Evolutionary conservation across 1,139 yeast genomes (phyloP).

Genomic region (Pichia norvegensis): DNA sequence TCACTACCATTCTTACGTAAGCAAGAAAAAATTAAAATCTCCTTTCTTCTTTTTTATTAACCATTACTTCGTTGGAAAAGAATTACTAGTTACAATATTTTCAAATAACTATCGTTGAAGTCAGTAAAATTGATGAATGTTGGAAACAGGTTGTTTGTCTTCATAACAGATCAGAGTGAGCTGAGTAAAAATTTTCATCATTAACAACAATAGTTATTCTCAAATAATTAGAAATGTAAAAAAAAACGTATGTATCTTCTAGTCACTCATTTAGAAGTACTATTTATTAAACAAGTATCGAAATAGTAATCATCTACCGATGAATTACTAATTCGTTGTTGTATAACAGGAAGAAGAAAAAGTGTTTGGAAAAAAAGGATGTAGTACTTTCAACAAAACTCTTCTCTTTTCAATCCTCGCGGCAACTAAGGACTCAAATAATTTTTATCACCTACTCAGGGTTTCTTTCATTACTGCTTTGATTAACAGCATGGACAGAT

Average conservation of each 20-base stretch:
- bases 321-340: background rate
- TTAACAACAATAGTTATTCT: constrained; percentile 18
- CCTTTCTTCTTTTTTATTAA: too few species aligned
- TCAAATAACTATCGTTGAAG: constrained; percentile 1
- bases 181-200: constrained; percentile 31
- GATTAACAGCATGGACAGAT: constrained; percentile 4
- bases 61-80: background rate
- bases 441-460: background rate
- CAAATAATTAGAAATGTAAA: background rate
- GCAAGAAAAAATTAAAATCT: too few species aligned
- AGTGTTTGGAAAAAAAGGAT: too few species aligned
- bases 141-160: constrained; percentile 27
- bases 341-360: background rate
- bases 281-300: background rate
- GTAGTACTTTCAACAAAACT: too few species aligned
- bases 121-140: constrained; percentile 30
- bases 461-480: background rate
- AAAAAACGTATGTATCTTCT: background rate
- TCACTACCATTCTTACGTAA: too few species aligned
- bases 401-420: background rate
- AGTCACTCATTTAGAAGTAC: background rate
- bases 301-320: constrained; percentile 1
- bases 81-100: background rate
- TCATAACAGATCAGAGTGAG: constrained; percentile 30
- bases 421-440: background rate